These are phyloP conservation scores for Dothiorella sarmentorum DNA, from an alignment of 2,329 filamentous ascomycete genomes.

Conservation along the genomic window DNA sequence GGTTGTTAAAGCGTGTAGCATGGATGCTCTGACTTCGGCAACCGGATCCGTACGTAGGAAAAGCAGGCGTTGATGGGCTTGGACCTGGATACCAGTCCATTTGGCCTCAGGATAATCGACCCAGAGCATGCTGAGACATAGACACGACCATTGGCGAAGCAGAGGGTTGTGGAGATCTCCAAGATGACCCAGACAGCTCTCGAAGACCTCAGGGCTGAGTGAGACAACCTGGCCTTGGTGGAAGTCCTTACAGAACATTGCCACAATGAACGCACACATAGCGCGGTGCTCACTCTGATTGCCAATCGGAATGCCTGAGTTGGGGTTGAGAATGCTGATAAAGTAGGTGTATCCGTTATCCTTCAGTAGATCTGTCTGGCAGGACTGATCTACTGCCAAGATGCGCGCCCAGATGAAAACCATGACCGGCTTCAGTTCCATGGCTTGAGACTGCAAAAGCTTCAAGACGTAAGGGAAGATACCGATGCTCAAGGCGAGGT, in stretches of 20 bases:
- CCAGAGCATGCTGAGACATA: conserved; percentile 95
- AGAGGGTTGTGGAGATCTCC: conserved; percentile 83
- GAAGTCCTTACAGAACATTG: conserved; percentile 95
- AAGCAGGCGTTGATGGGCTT: conserved; percentile 77
- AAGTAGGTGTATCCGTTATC: conserved; percentile 98
- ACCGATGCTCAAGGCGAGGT: conserved; percentile 92
- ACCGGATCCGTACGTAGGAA: conserved; percentile 79
- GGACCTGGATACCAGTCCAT: conserved; percentile 88
- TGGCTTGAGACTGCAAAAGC: conserved; percentile 87
- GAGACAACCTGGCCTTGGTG: conserved; percentile 89
- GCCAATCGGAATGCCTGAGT: conserved; percentile 67
- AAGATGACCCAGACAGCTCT: conserved; percentile 79
- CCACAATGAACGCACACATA: conserved; percentile 97
- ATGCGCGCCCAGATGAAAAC: conserved; percentile 99
- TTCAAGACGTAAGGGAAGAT: conserved; percentile 99
- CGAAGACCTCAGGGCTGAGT: conserved; percentile 84
- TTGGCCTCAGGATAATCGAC: conserved; percentile 87
- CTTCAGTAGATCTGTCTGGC: conserved; percentile 90
- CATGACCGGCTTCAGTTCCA: conserved; percentile 96
- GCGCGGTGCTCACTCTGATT: conserved; percentile 94
- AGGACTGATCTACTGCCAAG: conserved; percentile 88
- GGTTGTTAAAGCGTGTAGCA: conserved; percentile 88
- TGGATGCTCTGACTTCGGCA: conserved; percentile 88
- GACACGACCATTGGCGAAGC: conserved; percentile 88
- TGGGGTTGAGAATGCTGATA: conserved; percentile 83